These are phyloP conservation scores for Nemania sp. DNA, from an alignment of 2,329 filamentous ascomycete species.

Conservation along the genomic window DNA sequence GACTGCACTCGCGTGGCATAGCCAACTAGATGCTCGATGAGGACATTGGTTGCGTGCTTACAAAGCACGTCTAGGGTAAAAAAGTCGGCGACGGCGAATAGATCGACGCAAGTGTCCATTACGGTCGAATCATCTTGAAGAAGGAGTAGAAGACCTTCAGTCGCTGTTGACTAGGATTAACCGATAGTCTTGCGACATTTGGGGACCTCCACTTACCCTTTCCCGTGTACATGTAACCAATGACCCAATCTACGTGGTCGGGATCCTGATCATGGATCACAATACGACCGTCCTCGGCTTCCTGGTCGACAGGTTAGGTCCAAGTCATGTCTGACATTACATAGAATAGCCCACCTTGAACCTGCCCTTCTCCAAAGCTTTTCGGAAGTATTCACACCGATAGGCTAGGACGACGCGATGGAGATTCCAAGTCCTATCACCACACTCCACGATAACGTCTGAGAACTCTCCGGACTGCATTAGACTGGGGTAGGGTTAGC, in stretches of 20 bases:
- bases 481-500: neutral
- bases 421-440: conserved; percentile 14
- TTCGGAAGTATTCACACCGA: conserved; percentile 18
- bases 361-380: neutral
- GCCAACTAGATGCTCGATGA: neutral
- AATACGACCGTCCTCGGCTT: neutral
- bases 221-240: conserved; percentile 16
- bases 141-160: neutral
- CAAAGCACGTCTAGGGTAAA: neutral
- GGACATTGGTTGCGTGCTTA: neutral
- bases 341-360: neutral
- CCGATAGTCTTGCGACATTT: neutral
- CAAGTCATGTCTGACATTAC: neutral
- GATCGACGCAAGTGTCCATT: neutral
- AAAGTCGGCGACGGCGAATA: neutral
- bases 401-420: conserved; percentile 16
- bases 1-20: neutral
- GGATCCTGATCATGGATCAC: conserved; percentile 8
- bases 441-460: conserved; percentile 20
- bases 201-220: neutral
- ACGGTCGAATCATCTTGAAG: neutral
- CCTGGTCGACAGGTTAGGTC: neutral
- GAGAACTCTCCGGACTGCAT: conserved; percentile 12
- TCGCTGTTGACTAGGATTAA: neutral
- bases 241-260: conserved; percentile 6